phyloP scores from a whole-genome alignment of 257 asterid genomes.

The Rubia yunnanensis region DNA sequence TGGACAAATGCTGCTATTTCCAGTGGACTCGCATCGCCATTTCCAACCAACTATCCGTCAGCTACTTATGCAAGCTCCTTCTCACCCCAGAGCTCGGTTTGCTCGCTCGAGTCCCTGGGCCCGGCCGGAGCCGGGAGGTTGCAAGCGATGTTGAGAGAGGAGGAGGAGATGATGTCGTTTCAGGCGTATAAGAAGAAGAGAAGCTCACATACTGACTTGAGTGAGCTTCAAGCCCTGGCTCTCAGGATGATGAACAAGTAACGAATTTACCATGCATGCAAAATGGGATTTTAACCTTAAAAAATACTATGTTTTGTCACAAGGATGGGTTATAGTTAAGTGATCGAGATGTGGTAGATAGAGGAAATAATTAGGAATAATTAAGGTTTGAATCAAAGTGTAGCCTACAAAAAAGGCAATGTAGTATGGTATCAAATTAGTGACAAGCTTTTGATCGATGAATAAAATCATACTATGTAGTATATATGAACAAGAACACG shows the following conservation, averaged over 20 bases:
- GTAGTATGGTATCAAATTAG: too few species aligned
- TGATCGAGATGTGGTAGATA: background rate
- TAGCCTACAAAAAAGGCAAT: background rate
- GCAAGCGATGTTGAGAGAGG: constrained; percentile 31
- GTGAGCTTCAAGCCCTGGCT: constrained; percentile 85
- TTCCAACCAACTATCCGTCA: constrained; percentile 15
- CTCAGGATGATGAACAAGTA: constrained; percentile 65
- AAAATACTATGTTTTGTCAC: background rate
- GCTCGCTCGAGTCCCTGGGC: constrained; percentile 42
- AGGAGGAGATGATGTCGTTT: constrained; percentile 19
- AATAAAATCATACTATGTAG: too few species aligned
- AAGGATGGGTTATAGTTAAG: background rate
- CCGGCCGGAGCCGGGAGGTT: constrained; percentile 13
- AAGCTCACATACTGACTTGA: constrained; percentile 55
- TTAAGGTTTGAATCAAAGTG: background rate
- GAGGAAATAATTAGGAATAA: background rate
- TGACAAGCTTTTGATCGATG: too few species aligned
- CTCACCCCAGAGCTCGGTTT: constrained; percentile 56
- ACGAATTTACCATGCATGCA: background rate
- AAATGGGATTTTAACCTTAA: background rate
- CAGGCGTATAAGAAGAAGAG: constrained; percentile 40
- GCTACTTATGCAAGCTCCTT: constrained; percentile 23
- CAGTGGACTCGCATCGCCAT: constrained; percentile 24
- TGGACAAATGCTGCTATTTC: constrained; percentile 20
- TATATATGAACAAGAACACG: too few species aligned